Conservation (phyloP, 306 rosid genomes). For the Spatholobus suberectus region DNA sequence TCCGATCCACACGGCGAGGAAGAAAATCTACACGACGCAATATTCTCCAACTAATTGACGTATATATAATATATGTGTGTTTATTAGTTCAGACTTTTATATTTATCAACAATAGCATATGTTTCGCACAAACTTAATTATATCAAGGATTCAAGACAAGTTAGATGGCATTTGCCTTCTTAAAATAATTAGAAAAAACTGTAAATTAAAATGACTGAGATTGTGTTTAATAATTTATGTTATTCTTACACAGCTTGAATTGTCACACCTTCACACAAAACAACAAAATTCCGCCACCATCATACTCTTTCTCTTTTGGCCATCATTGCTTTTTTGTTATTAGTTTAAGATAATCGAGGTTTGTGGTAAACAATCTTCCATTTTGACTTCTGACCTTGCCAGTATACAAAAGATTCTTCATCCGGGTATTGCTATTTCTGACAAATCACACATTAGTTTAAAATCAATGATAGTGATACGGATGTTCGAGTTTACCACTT, state of each 20-base stretch:
- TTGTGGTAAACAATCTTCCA: conserved; percentile 42
- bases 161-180: background rate
- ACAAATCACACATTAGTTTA: background rate
- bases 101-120: background rate
- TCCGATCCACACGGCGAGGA: too few species aligned
- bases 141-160: background rate
- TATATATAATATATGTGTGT: too few species aligned
- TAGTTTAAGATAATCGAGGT: conserved; percentile 22
- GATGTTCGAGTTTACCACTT: background rate
- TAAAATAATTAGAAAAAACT: background rate
- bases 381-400: conserved; percentile 43
- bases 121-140: background rate
- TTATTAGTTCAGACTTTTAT: too few species aligned
- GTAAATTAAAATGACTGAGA: background rate
- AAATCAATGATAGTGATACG: background rate
- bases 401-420: conserved; percentile 45
- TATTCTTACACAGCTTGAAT: conserved; percentile 33
- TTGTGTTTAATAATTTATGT: conserved; percentile 29
- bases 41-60: too few species aligned
- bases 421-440: background rate
- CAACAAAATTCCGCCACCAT: conserved; percentile 42
- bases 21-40: too few species aligned
- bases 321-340: conserved; percentile 15
- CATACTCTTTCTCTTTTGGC: conserved; percentile 24
- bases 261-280: conserved; percentile 16